A percentile compares a stretch with the other conserved stretches of the same genome.
Conservation (phyloP, 345 rosid genomes). For the Jatropha curcas region DNA sequence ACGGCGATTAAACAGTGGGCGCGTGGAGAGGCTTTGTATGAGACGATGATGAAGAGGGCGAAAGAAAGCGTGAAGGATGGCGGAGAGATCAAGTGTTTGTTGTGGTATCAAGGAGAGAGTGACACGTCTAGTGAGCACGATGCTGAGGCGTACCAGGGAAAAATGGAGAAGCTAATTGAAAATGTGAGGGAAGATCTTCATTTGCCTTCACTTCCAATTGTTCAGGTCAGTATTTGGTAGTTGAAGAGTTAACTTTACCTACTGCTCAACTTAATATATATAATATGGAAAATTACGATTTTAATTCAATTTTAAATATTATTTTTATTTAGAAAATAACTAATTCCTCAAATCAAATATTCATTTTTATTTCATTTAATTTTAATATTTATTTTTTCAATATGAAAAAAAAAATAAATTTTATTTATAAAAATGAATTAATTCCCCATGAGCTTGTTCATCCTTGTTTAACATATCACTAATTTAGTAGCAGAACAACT, state of each 20-base stretch:
- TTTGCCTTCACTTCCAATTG: slow-evolving; percentile 71
- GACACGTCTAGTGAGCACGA: slow-evolving; percentile 54
- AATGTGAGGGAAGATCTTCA: slow-evolving; percentile 65
- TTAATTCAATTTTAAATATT: no score
- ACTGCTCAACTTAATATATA: neutral
- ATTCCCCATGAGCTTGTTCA: no score
- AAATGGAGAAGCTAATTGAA: slow-evolving; percentile 54
- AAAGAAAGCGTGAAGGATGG: slow-evolving; percentile 55
- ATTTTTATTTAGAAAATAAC: no score
- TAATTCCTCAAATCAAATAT: no score
- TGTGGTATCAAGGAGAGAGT: slow-evolving; percentile 97
- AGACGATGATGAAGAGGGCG: slow-evolving; percentile 67
- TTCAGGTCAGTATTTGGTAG: slow-evolving; percentile 45
- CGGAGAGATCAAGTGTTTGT: slow-evolving; percentile 67
- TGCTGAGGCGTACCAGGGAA: slow-evolving; percentile 58
- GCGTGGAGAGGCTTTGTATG: slow-evolving; percentile 67
- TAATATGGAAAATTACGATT: no score
- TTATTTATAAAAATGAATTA: no score
- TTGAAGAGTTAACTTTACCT: no score
- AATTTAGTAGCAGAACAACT: no score
- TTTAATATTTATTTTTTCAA: no score
- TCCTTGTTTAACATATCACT: no score
- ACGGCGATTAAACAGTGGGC: slow-evolving; percentile 84
- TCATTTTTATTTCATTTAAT: no score
- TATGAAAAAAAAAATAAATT: no score